phyloP scores from a whole-genome alignment of 306 rosid species.

The Rosa lucieae region DNA sequence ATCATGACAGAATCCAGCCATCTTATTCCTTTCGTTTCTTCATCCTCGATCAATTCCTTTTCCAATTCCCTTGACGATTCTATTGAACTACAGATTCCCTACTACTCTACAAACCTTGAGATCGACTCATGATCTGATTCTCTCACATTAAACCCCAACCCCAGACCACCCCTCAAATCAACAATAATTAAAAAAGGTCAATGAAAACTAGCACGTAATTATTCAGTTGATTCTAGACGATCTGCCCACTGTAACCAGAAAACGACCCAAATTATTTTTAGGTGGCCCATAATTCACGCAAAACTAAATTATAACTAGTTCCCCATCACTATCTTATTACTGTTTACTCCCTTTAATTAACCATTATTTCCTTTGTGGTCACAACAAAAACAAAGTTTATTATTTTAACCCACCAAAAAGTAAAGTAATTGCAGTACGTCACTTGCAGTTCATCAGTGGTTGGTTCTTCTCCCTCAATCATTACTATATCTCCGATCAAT shows the following conservation, averaged over 20 bases:
- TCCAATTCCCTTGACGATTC: conserved; percentile 29
- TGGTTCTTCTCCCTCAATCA: background rate
- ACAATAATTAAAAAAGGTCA: background rate
- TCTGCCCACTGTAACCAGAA: background rate
- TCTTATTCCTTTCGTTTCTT: background rate
- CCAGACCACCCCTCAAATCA: background rate
- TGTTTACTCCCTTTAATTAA: conserved; percentile 1
- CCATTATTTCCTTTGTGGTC: background rate
- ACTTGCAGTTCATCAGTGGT: conserved; percentile 26
- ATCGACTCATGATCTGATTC: background rate
- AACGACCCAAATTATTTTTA: conserved; percentile 3
- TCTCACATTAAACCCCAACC: background rate
- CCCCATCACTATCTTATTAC: conserved; percentile 1
- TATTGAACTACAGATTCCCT: conserved; percentile 41
- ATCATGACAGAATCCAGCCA: background rate
- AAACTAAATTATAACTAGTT: background rate
- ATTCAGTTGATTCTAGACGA: background rate
- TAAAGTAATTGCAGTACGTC: conserved; percentile 18
- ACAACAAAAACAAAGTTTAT: conserved; percentile 1
- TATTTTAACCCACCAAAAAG: background rate
- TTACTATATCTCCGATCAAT: conserved; percentile 26
- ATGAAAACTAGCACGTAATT: background rate
- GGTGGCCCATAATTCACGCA: background rate
- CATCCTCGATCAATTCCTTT: background rate
- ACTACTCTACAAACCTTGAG: conserved; percentile 18